Percentiles rank a stretch among this genome's conserved stretches.
Evolutionary conservation across 352 stramenopile species (phyloP).

Genomic region (Globisporangium rhizosaccharum): DNA sequence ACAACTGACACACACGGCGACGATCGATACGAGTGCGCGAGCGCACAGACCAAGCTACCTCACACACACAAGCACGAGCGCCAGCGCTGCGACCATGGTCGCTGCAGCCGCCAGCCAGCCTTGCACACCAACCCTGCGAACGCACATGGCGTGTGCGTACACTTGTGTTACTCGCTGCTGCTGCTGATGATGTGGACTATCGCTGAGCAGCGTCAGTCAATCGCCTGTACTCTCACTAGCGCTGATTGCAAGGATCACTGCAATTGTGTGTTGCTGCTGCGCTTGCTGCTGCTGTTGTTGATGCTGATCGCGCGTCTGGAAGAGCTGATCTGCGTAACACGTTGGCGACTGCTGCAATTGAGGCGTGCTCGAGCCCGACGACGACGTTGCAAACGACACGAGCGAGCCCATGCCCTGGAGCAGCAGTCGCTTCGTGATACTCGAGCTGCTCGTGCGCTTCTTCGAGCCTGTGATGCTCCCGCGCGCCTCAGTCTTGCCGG

Average conservation of each 20-base stretch:
- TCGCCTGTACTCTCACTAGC: too few species aligned
- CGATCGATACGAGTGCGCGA: too few species aligned
- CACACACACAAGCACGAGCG: too few species aligned
- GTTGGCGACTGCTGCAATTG: not conserved
- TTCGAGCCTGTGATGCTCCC: not conserved
- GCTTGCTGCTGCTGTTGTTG: not conserved
- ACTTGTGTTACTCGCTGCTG: too few species aligned
- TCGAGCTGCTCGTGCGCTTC: slow-evolving; percentile 1
- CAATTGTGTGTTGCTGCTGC: not conserved
- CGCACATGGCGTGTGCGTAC: too few species aligned
- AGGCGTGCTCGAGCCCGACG: not conserved
- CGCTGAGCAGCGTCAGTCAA: too few species aligned
- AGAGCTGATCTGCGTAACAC: slow-evolving; percentile 7
- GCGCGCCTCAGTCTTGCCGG: not conserved
- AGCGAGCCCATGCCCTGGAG: slow-evolving; percentile 2
- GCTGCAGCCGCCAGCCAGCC: too few species aligned
- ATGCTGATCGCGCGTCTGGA: not conserved
- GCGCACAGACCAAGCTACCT: too few species aligned
- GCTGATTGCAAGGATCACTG: not conserved
- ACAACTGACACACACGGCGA: too few species aligned
- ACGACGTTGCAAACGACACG: slow-evolving; percentile 1
- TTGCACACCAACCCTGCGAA: too few species aligned
- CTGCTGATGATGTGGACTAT: too few species aligned
- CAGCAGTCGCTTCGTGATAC: not conserved
- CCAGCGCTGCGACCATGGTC: too few species aligned